Evolutionary conservation across 257 asterid genomes (phyloP), one percentile per base, ranked within the genome.

Genomic region (Solanum neorickii): DNA sequence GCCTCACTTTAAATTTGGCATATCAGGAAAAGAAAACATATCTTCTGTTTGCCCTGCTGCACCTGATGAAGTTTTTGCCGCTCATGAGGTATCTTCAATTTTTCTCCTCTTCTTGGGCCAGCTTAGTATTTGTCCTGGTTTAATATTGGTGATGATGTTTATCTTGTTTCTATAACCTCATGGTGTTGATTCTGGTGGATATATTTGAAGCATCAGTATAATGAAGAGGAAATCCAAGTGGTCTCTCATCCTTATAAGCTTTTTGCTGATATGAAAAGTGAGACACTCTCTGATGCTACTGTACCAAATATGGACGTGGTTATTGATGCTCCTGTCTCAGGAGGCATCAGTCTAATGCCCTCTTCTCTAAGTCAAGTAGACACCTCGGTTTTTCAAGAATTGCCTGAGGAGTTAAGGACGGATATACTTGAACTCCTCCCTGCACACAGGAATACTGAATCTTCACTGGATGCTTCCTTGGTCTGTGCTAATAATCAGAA

Each of bases 341-440:
- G 76, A 77, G 87, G 62, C 65, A 72, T 59, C 86, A 85, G 87
- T 86, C 62, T 94, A 88, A 94, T 95, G 97, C 99, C 98, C 83
- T 89, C 93, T 86, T 97, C 98, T 88, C 91, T 95, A 76, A 97
- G 98, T 92, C 99, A 95, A 93, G 92, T 97, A 85, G 99, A 97
- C 92, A 75, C 88, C 90, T 90, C 94, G 27, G 98, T 94, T 82
- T 91, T 95, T 92, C 95, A 93, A 87, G 93, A 94, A 89, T 89
- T 97, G 86, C 99, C 99, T 77, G 95, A 97, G 87, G 98, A 97
- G 89, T 74, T 97, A 92, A 93, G 91, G 92, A 90, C 86, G 44
- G 98, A 94, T 93, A 92, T 97, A 90, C 94, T 94, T 56, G 94
- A 90, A 89, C 89, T 87, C 91, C 94, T 95, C 88, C 95, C 98